Percentiles rank a stretch among this genome's conserved stretches.
Conservation (phyloP, 2,329 filamentous ascomycete species). For the Fusarium continuum region DNA sequence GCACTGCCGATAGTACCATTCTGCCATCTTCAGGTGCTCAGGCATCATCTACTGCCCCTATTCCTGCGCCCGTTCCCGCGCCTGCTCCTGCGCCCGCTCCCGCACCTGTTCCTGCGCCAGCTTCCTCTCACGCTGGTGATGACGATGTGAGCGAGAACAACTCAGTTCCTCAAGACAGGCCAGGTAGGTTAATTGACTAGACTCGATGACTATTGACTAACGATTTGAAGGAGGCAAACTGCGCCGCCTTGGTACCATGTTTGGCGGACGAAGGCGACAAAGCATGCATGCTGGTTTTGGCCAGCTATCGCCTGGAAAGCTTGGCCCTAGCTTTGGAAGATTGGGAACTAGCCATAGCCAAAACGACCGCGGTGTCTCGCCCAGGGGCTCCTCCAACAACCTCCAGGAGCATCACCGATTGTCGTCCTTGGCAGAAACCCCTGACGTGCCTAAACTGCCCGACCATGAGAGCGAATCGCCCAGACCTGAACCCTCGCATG, state of each 20-base stretch:
- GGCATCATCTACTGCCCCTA: slow-evolving; percentile 1
- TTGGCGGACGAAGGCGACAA: slow-evolving; percentile 68
- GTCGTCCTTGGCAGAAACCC: slow-evolving; percentile 66
- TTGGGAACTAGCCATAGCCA: slow-evolving; percentile 68
- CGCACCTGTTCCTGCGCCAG: slow-evolving; percentile 18
- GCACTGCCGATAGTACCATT: slow-evolving; percentile 39
- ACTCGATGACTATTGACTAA: slow-evolving; percentile 30
- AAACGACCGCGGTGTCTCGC: slow-evolving; percentile 61
- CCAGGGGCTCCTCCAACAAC: slow-evolving; percentile 67
- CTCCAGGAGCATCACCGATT: slow-evolving; percentile 64
- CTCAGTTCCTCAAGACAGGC: slow-evolving; percentile 47
- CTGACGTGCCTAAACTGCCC: slow-evolving; percentile 50
- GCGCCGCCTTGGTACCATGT: slow-evolving; percentile 74
- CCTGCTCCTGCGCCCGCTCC: slow-evolving; percentile 25
- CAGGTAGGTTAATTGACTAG: slow-evolving; percentile 44
- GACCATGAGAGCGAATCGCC: slow-evolving; percentile 41
- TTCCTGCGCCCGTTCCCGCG: not conserved
- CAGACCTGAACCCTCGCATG: slow-evolving; percentile 46
- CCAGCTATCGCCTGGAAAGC: slow-evolving; percentile 65
- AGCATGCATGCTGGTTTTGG: slow-evolving; percentile 72
- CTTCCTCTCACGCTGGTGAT: slow-evolving; percentile 32
- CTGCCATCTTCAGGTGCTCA: slow-evolving; percentile 19
- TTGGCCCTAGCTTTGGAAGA: slow-evolving; percentile 65
- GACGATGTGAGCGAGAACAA: slow-evolving; percentile 56
- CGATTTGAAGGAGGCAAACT: slow-evolving; percentile 60